These are phyloP conservation scores for Ziziphus jujuba DNA, from an alignment of 306 rosid genomes.

Conservation along the genomic window DNA sequence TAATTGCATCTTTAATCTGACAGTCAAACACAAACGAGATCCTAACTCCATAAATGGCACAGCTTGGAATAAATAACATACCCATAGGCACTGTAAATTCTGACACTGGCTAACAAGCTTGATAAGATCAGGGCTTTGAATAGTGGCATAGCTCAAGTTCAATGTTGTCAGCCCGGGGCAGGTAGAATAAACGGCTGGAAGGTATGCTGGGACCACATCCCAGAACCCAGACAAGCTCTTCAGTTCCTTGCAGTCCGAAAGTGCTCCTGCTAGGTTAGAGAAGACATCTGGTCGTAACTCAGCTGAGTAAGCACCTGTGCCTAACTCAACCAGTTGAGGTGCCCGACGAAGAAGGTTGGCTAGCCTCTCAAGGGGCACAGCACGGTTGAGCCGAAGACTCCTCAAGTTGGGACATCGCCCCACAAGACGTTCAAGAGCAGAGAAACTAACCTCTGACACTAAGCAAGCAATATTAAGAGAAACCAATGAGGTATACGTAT, in stretches of 20 bases:
- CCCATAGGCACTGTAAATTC: constrained; percentile 83
- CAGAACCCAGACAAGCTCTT: constrained; percentile 80
- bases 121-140: constrained; percentile 67
- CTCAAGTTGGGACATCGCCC: constrained; percentile 71
- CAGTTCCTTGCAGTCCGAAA: constrained; percentile 62
- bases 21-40: neutral
- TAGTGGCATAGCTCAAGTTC: constrained; percentile 71
- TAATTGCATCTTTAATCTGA: constrained; percentile 7
- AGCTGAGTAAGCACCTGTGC: constrained; percentile 68
- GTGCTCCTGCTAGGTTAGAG: constrained; percentile 48
- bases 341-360: constrained; percentile 60
- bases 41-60: neutral
- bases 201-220: constrained; percentile 78
- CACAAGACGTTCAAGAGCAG: constrained; percentile 85
- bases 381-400: constrained; percentile 83
- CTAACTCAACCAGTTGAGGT: constrained; percentile 78
- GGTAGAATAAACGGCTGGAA: constrained; percentile 67
- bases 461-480: constrained; percentile 86
- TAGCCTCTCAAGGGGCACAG: constrained; percentile 75
- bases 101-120: constrained; percentile 75
- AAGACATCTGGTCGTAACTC: constrained; percentile 71
- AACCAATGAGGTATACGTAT: constrained; percentile 75
- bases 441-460: constrained; percentile 71
- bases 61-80: constrained; percentile 29
- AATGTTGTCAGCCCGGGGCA: constrained; percentile 69